Evolutionary conservation across 139 green algal genomes (phyloP).

Genomic region (Closterium sp.): DNA sequence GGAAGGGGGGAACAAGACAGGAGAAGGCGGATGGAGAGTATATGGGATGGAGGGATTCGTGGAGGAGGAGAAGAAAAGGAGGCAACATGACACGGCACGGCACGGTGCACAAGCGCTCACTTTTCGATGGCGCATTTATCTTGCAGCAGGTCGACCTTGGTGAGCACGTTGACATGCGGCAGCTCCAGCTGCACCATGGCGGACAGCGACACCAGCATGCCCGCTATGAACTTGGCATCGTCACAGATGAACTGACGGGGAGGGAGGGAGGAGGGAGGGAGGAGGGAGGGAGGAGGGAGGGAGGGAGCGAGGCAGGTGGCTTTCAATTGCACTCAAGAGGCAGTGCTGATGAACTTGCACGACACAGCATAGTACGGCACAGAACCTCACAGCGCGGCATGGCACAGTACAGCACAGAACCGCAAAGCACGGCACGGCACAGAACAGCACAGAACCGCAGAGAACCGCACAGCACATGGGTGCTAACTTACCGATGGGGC

Average conservation of each 20-base stretch:
- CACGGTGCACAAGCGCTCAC: neutral
- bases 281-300: neutral
- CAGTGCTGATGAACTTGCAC: too few species aligned
- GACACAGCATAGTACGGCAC: neutral
- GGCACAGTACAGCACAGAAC: neutral
- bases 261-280: neutral
- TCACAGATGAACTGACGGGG: slow-evolving; percentile 55
- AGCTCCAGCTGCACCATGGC: slow-evolving; percentile 97
- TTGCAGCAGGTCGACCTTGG: slow-evolving; percentile 87
- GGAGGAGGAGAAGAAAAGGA: neutral
- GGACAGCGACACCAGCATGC: slow-evolving; percentile 64
- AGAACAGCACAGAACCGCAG: neutral
- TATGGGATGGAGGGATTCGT: too few species aligned
- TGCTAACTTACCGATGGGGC: too few species aligned
- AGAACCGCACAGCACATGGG: neutral
- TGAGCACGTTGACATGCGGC: slow-evolving; percentile 96
- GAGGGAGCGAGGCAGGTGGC: slow-evolving; percentile 4
- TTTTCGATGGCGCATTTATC: slow-evolving; percentile 18
- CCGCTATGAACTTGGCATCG: slow-evolving; percentile 77
- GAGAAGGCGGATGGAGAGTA: too few species aligned
- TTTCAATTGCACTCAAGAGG: too few species aligned
- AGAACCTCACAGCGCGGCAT: neutral
- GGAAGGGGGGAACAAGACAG: too few species aligned
- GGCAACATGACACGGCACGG: neutral
- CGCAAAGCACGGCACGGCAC: neutral